A percentile compares a stretch with the other conserved stretches of the same genome.
Conservation (phyloP, 495 filamentous ascomycete species). For the Trichoderma reesei region DNA sequence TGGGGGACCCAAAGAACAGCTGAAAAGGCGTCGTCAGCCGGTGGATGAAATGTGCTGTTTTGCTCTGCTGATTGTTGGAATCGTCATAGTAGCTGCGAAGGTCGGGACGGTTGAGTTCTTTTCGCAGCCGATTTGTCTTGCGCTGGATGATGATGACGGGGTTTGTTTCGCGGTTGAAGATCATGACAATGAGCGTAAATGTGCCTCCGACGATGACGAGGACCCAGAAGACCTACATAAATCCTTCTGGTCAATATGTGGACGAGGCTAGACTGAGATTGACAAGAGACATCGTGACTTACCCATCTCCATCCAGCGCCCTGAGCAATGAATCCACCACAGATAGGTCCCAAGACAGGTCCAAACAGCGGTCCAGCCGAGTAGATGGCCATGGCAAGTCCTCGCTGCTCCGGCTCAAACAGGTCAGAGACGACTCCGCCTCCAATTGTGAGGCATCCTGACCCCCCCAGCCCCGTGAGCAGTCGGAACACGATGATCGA, state of each 20-base stretch:
- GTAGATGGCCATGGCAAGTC: constrained; percentile 47
- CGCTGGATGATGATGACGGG: constrained; percentile 39
- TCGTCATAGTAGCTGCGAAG: constrained; percentile 29
- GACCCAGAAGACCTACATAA: constrained; percentile 46
- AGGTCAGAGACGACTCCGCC: constrained; percentile 49
- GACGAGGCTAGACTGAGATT: constrained; percentile 41
- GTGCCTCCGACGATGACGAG: constrained; percentile 39
- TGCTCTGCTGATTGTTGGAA: constrained; percentile 14
- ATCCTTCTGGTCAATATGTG: constrained; percentile 43
- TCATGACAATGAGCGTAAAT: constrained; percentile 31
- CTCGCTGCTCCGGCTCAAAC: constrained; percentile 44
- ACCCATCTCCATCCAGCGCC: constrained; percentile 24
- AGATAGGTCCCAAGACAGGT: constrained; percentile 35
- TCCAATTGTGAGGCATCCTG: constrained; percentile 42
- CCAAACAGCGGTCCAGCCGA: constrained; percentile 33
- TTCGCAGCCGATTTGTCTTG: constrained; percentile 35
- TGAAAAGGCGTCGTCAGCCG: constrained; percentile 44
- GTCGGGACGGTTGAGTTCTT: constrained; percentile 26
- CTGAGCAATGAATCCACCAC: constrained; percentile 41
- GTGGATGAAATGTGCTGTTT: constrained; percentile 22
- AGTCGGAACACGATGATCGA: constrained; percentile 56
- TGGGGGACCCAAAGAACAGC: constrained; percentile 50
- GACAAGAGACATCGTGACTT: constrained; percentile 42
- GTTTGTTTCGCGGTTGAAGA: constrained; percentile 48
- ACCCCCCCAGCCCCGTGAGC: constrained; percentile 51